These are phyloP conservation scores for Epichloe scottii DNA, from an alignment of 2,329 filamentous ascomycete species.

Conservation along the genomic window DNA sequence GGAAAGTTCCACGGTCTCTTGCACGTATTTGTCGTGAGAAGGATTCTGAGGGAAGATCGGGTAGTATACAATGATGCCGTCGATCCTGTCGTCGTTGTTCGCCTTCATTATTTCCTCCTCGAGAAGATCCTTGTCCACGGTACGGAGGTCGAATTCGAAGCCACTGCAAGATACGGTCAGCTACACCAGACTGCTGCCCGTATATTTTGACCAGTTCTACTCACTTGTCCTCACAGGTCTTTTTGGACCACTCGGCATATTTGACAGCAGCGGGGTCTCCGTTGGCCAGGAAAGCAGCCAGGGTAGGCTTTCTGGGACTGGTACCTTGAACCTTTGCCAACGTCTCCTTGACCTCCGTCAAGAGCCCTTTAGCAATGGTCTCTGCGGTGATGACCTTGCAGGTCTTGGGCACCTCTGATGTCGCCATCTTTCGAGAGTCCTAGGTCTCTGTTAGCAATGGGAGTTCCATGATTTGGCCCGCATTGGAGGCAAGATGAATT, in stretches of 20 bases:
- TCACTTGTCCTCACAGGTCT: slow-evolving; percentile 94
- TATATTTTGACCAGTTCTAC: slow-evolving; percentile 18
- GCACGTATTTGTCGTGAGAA: slow-evolving; percentile 84
- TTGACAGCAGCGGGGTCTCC: slow-evolving; percentile 79
- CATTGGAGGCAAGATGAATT: not conserved
- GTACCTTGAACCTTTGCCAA: slow-evolving; percentile 56
- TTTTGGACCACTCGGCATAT: slow-evolving; percentile 95
- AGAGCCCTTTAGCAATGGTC: slow-evolving; percentile 70
- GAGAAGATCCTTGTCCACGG: slow-evolving; percentile 74
- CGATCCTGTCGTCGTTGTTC: slow-evolving; percentile 64
- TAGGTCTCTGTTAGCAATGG: not conserved
- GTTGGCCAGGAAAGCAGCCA: slow-evolving; percentile 89
- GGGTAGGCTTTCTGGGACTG: slow-evolving; percentile 47
- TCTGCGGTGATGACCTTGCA: slow-evolving; percentile 92
- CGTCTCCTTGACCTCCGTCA: slow-evolving; percentile 65
- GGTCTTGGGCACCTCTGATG: slow-evolving; percentile 41
- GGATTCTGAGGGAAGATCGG: slow-evolving; percentile 78
- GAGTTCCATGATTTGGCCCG: not conserved
- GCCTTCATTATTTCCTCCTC: slow-evolving; percentile 80
- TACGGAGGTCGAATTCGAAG: slow-evolving; percentile 76
- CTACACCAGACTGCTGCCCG: not conserved
- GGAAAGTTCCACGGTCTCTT: slow-evolving; percentile 77
- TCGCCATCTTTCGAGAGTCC: slow-evolving; percentile 13
- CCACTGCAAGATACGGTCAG: slow-evolving; percentile 42
- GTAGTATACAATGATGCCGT: slow-evolving; percentile 96